Conservation (phyloP, 176 grass and related monocot genomes). For the Elymus sibiricus region DNA sequence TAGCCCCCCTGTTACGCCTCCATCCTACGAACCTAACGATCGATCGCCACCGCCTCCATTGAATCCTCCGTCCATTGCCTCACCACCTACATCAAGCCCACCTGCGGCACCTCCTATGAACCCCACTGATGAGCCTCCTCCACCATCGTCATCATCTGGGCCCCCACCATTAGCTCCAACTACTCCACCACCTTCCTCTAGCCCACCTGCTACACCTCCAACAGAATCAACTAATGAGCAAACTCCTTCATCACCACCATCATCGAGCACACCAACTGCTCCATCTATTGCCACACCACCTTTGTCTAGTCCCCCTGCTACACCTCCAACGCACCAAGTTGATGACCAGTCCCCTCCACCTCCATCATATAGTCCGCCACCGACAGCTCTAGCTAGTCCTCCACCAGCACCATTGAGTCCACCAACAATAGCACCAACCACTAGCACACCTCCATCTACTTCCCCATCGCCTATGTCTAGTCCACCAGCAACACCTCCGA, state of each 20-base stretch:
- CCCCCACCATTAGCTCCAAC: neutral
- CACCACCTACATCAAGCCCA: neutral
- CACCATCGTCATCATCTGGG: neutral
- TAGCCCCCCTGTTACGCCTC: neutral
- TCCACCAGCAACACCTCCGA: neutral
- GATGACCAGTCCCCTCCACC: neutral
- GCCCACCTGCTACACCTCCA: neutral
- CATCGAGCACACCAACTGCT: neutral
- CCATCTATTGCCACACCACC: neutral
- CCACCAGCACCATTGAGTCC: neutral
- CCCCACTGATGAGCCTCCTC: neutral
- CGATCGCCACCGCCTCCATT: neutral
- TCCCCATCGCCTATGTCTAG: neutral
- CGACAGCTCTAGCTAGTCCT: neutral
- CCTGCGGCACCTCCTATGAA: neutral
- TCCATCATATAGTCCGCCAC: neutral
- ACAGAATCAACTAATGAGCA: neutral
- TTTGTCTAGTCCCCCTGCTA: neutral
- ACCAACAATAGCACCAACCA: neutral
- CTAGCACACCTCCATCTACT: neutral
- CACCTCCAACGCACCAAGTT: neutral
- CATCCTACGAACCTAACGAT: neutral
- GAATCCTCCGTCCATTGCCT: neutral
- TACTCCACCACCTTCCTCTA: neutral
- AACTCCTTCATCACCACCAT: neutral